phyloP scores from a whole-genome alignment of 257 asterid genomes.

The Solanum habrochaites region DNA sequence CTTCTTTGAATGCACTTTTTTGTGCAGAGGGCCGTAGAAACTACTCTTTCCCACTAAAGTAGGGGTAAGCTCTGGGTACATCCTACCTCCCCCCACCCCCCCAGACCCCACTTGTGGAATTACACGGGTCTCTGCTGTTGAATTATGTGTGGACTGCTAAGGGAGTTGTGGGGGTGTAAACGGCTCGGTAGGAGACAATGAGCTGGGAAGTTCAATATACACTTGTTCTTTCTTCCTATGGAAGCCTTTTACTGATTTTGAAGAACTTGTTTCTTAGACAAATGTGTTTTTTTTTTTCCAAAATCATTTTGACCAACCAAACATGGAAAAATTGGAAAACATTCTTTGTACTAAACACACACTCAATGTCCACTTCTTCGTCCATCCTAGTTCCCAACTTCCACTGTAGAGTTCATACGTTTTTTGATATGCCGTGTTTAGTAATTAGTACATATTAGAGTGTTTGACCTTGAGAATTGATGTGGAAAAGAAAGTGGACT shows the following conservation, averaged over 20 bases:
- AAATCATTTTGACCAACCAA: background rate
- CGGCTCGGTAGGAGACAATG: background rate
- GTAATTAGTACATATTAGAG: background rate
- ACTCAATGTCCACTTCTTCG: background rate
- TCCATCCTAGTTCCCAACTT: background rate
- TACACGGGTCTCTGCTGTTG: background rate
- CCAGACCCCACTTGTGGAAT: background rate
- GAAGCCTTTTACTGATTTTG: background rate
- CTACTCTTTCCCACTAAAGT: background rate
- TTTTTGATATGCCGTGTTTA: background rate
- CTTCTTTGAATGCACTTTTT: background rate
- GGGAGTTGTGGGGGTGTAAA: background rate
- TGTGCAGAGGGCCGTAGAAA: background rate
- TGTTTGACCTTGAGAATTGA: background rate
- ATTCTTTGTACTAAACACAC: background rate
- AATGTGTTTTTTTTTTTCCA: background rate
- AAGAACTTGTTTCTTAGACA: background rate
- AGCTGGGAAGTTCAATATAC: background rate
- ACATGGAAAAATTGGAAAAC: background rate
- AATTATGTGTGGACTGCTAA: background rate
- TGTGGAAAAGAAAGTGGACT: background rate
- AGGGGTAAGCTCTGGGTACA: background rate
- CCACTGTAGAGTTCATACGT: background rate
- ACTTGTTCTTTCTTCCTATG: background rate
- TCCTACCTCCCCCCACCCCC: background rate